Percentiles rank a stretch among this genome's conserved stretches.
phyloP scores from a whole-genome alignment of 371 early-diverging fungal genomes.

The Umbelopsis sp. region DNA sequence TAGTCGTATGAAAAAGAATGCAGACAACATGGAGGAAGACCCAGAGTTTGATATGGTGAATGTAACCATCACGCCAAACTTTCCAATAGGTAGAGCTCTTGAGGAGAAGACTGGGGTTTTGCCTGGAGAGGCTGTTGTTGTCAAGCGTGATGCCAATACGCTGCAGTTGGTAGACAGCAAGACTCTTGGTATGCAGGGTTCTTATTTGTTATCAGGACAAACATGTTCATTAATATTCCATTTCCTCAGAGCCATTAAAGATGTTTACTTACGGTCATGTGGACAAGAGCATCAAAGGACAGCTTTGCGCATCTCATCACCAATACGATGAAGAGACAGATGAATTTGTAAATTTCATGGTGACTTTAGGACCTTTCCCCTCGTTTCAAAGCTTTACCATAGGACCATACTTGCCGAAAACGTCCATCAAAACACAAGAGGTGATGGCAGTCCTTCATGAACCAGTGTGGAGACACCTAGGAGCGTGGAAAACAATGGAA shows the following conservation, averaged over 20 bases:
- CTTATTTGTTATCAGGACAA: neutral
- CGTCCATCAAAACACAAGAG: slow-evolving; percentile 24
- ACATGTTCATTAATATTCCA: neutral
- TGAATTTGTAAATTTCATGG: slow-evolving; percentile 58
- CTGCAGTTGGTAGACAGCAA: slow-evolving; percentile 61
- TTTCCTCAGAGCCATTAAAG: slow-evolving; percentile 48
- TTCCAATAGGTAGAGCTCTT: slow-evolving; percentile 48
- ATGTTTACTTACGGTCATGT: slow-evolving; percentile 56
- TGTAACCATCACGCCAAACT: slow-evolving; percentile 68
- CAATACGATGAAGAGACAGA: slow-evolving; percentile 51
- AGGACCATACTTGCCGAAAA: slow-evolving; percentile 33
- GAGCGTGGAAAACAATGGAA: slow-evolving; percentile 46
- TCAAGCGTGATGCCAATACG: slow-evolving; percentile 62
- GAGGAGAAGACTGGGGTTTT: slow-evolving; percentile 41
- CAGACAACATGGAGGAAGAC: slow-evolving; percentile 37
- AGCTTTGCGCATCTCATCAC: slow-evolving; percentile 54
- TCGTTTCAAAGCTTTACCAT: slow-evolving; percentile 42
- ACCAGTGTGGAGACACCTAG: slow-evolving; percentile 51
- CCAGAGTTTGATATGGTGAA: slow-evolving; percentile 61
- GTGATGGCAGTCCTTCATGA: slow-evolving; percentile 34
- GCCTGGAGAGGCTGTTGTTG: slow-evolving; percentile 43
- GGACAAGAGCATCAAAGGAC: slow-evolving; percentile 49
- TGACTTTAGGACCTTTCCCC: slow-evolving; percentile 46
- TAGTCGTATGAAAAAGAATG: slow-evolving; percentile 34
- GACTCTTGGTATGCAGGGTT: slow-evolving; percentile 36